Evolutionary conservation across 2,329 filamentous ascomycete genomes (phyloP), one percentile per base, ranked within the genome.

Genomic region (Colletotrichum godetiae): DNA sequence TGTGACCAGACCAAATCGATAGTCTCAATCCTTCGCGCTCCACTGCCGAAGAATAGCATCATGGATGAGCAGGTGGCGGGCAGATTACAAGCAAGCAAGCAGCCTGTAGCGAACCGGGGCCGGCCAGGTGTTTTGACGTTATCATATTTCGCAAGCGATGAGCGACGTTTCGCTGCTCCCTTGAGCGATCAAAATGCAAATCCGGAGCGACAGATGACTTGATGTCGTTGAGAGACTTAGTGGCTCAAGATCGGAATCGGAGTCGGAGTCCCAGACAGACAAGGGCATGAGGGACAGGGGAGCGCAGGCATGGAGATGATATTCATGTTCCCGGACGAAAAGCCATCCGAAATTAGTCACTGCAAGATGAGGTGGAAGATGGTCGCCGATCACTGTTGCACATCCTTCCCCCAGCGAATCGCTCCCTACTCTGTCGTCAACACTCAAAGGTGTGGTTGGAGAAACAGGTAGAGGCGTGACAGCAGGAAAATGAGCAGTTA

Each of bases 331-430:
- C 24, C 74, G 73, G 73, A 49, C 66, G 46, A 64, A 46, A 33
- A 60, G 49, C 58, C 46, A 64, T 71, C 73, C 73, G 71, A 75
- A 37, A 75, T 74, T 72, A 60, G 60, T 68, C 68, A 46, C 72
- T 75, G 67, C 67, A 66, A 60, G 52, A 42, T 74, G 33, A 53
- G 53, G 22, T 56, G 15, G 15, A n/a, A 52, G n/a, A 61, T 24
- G 67, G 62, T 67, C 58, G 62, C 29, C 62, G 66, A 73, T 67
- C 66, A 66, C 60, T 73, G 29, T 33, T 56, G 31, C 15, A 57
- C 49, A 61, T 65, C 49, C 46, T 67, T 53, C 62, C 60, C 59
- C 57, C 60, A 64, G 56, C 58, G 56, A 56, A 49, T 27, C 55
- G 59, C 52, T 67, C 67, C 27, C 27, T 31, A 24, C 27, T 29